Conservation (phyloP, 176 grass and related monocot species). For the Oryza coarctata region DNA sequence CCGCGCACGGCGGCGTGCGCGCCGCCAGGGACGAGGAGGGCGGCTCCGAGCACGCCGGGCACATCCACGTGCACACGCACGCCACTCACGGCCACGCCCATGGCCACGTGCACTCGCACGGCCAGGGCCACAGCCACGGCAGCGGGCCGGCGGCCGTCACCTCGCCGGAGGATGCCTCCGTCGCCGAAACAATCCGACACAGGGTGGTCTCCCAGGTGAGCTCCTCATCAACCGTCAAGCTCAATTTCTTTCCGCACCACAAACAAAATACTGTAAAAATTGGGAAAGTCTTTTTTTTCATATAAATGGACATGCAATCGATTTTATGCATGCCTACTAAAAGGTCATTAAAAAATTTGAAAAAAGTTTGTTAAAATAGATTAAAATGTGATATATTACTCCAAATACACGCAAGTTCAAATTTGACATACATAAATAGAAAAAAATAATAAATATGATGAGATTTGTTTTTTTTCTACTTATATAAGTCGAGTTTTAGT, state of each 20-base stretch:
- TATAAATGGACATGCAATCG: too few relatives aligned
- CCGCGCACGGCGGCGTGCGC: background rate
- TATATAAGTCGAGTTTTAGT: too few relatives aligned
- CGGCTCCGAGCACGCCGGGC: conserved; percentile 30
- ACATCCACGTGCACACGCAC: conserved; percentile 56
- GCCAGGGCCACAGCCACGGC: conserved; percentile 27
- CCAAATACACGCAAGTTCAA: too few relatives aligned
- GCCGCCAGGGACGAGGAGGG: conserved; percentile 19
- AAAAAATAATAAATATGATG: too few relatives aligned
- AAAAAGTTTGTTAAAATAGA: too few relatives aligned
- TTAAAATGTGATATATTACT: too few relatives aligned
- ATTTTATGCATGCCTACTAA: too few relatives aligned
- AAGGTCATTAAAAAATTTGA: too few relatives aligned
- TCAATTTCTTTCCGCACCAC: background rate
- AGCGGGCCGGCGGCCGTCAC: background rate
- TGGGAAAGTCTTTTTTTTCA: too few relatives aligned
- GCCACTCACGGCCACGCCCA: conserved; percentile 62
- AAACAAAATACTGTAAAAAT: conserved; percentile 3
- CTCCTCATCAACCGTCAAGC: background rate
- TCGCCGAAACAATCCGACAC: conserved; percentile 44
- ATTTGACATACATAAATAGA: too few relatives aligned
- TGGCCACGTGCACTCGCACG: conserved; percentile 32
- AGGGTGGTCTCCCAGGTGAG: conserved; percentile 75
- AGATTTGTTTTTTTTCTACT: too few relatives aligned
- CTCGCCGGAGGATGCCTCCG: conserved; percentile 49